Conservation (phyloP, 148 eudicot species). For the Rhododendron williamsianum region DNA sequence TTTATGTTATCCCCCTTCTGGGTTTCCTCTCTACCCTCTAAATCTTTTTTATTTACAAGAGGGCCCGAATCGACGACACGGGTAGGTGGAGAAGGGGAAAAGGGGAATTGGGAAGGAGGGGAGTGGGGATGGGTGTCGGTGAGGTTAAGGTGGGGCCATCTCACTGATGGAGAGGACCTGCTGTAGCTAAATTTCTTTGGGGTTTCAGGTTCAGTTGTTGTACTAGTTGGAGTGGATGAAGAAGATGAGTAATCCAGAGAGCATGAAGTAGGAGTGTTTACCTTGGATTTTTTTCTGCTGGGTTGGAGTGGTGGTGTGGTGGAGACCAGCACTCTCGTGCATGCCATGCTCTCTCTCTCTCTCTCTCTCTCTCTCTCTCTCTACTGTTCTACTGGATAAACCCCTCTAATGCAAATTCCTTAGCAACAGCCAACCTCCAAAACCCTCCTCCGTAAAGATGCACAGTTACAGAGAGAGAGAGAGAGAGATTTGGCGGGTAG, state of each 20-base stretch:
- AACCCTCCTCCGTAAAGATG: too few species aligned
- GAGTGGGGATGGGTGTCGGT: constrained; percentile 31
- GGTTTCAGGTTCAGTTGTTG: constrained; percentile 31
- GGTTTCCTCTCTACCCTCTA: constrained; percentile 22
- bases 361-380: too few species aligned
- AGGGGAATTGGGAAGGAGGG: constrained; percentile 33
- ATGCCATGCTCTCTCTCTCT: constrained; percentile 20
- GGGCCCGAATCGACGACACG: constrained; percentile 8
- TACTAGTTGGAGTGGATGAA: constrained; percentile 3
- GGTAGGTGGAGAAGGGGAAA: constrained; percentile 18
- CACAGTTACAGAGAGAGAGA: too few species aligned
- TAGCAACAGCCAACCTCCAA: too few species aligned
- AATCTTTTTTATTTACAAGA: constrained; percentile 12
- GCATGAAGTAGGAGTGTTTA: constrained; percentile 26
- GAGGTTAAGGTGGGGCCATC: constrained; percentile 79
- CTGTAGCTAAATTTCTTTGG: constrained; percentile 53
- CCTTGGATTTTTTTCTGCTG: constrained; percentile 41
- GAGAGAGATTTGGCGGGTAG: too few species aligned
- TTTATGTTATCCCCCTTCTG: constrained; percentile 15
- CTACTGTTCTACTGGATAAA: too few species aligned
- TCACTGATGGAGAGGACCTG: constrained; percentile 77
- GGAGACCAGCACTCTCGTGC: constrained; percentile 37
- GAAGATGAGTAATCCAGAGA: constrained; percentile 24
- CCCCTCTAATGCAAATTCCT: too few species aligned
- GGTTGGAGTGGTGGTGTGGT: constrained; percentile 30